Percentiles rank a stretch among this genome's conserved stretches.
These are phyloP conservation scores for Alternaria sp. DNA, from an alignment of 2,329 filamentous ascomycete genomes.

Conservation along the genomic window DNA sequence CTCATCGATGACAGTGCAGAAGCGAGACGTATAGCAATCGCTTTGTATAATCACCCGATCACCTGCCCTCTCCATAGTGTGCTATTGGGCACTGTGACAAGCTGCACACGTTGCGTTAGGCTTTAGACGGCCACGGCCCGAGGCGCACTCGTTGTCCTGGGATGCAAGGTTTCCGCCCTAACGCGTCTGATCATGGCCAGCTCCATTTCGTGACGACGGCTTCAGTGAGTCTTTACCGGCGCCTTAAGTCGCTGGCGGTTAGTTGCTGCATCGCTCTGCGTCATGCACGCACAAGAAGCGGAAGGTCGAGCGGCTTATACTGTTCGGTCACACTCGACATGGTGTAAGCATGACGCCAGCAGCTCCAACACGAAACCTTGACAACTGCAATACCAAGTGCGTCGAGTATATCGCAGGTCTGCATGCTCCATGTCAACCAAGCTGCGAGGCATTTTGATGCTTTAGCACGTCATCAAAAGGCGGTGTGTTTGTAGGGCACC, in stretches of 20 bases:
- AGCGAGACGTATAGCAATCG: conserved; percentile 19
- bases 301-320: conserved; percentile 14
- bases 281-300: conserved; percentile 20
- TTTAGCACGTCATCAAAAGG: conserved; percentile 8
- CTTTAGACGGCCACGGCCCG: conserved; percentile 46
- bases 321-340: conserved; percentile 6
- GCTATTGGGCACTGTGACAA: conserved; percentile 37
- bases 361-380: conserved; percentile 10
- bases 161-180: conserved; percentile 26
- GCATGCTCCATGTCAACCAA: background rate
- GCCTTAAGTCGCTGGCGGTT: conserved; percentile 29
- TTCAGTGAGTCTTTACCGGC: conserved; percentile 17
- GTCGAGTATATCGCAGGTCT: background rate
- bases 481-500: conserved; percentile 23
- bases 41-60: conserved; percentile 25
- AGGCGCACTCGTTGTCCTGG: conserved; percentile 37
- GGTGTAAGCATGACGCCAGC: conserved; percentile 22
- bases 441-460: background rate
- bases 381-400: background rate
- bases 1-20: conserved; percentile 32
- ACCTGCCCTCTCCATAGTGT: conserved; percentile 32
- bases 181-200: conserved; percentile 33
- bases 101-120: conserved; percentile 37
- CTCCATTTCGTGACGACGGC: conserved; percentile 27
- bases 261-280: conserved; percentile 32